Evolutionary conservation across 2,329 filamentous ascomycete species (phyloP).

Genomic region (Bimuria novae-zelandiae): DNA sequence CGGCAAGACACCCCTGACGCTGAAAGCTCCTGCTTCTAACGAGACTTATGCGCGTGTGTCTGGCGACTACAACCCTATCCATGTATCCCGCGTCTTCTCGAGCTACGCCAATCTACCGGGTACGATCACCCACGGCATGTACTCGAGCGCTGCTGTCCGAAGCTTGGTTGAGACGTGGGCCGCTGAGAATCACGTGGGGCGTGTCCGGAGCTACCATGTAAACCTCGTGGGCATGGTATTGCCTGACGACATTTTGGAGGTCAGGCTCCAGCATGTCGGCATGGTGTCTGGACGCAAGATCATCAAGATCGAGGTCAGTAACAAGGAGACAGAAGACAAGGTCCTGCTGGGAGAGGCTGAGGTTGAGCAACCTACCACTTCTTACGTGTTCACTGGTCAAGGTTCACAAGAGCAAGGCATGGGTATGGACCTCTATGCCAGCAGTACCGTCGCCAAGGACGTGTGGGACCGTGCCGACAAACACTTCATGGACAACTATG

Average conservation of each 20-base stretch:
- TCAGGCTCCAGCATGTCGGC: slow-evolving; percentile 93
- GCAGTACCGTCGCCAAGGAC: slow-evolving; percentile 90
- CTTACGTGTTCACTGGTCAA: slow-evolving; percentile 98
- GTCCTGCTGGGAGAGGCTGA: slow-evolving; percentile 94
- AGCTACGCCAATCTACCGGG: slow-evolving; percentile 94
- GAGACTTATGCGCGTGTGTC: slow-evolving; percentile 98
- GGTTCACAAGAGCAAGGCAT: slow-evolving; percentile 99
- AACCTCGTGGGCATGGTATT: slow-evolving; percentile 98
- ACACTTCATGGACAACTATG: slow-evolving; percentile 98
- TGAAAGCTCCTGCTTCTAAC: slow-evolving; percentile 93
- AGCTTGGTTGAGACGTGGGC: slow-evolving; percentile 98
- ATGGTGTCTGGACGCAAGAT: slow-evolving; percentile 99
- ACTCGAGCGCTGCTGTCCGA: slow-evolving; percentile 94
- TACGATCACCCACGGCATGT: slow-evolving; percentile 99
- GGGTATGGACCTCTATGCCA: slow-evolving; percentile 98
- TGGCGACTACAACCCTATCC: slow-evolving; percentile 98
- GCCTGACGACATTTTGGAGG: slow-evolving; percentile 91
- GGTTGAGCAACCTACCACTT: slow-evolving; percentile 94
- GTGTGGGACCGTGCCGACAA: slow-evolving; percentile 92
- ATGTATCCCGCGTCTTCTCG: slow-evolving; percentile 95
- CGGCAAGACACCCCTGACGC: slow-evolving; percentile 83
- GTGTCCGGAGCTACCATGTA: slow-evolving; percentile 95
- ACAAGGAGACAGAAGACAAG: slow-evolving; percentile 95
- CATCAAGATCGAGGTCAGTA: slow-evolving; percentile 96
- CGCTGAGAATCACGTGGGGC: slow-evolving; percentile 96